phyloP scores from a whole-genome alignment of 2,329 filamentous ascomycete genomes.

The Tolypocladium pustulatum region DNA sequence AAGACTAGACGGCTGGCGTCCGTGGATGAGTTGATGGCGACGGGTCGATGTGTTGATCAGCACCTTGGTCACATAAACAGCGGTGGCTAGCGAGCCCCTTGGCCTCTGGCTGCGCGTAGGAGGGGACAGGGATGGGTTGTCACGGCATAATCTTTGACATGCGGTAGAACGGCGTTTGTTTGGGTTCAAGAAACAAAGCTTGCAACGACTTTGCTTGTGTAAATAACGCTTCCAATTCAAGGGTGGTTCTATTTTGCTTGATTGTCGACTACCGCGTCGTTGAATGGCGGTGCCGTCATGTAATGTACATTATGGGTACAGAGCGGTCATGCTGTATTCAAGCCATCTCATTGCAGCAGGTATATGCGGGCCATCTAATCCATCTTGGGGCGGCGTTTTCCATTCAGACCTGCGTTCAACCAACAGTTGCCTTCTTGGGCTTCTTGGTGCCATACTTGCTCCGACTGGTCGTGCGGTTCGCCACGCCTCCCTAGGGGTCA shows the following conservation, averaged over 20 bases:
- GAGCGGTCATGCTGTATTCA: neutral
- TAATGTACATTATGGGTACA: conserved; percentile 3
- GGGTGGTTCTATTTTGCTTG: neutral
- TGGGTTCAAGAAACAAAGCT: conserved; percentile 7
- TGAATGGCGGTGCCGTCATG: neutral
- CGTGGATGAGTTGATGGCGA: neutral
- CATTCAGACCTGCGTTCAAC: conserved; percentile 14
- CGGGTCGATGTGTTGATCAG: neutral
- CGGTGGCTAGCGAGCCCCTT: neutral
- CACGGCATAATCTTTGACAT: conserved; percentile 9
- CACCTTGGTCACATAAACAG: neutral
- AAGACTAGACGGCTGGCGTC: conserved; percentile 27
- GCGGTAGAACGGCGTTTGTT: conserved; percentile 14
- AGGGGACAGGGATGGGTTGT: neutral
- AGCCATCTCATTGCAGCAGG: neutral
- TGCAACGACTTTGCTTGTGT: conserved; percentile 17
- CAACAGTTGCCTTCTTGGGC: conserved; percentile 68
- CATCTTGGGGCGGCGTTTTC: neutral
- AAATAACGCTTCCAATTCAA: conserved; percentile 6
- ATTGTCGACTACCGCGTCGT: neutral
- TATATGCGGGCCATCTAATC: neutral
- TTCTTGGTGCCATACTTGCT: conserved; percentile 99
- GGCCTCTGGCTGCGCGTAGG: neutral
- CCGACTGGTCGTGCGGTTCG: conserved; percentile 69
- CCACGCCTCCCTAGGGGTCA: conserved; percentile 67